Percentiles rank a stretch among this genome's conserved stretches.
Evolutionary conservation across 148 eudicot species (phyloP).

Genomic region (Cornus controversa): DNA sequence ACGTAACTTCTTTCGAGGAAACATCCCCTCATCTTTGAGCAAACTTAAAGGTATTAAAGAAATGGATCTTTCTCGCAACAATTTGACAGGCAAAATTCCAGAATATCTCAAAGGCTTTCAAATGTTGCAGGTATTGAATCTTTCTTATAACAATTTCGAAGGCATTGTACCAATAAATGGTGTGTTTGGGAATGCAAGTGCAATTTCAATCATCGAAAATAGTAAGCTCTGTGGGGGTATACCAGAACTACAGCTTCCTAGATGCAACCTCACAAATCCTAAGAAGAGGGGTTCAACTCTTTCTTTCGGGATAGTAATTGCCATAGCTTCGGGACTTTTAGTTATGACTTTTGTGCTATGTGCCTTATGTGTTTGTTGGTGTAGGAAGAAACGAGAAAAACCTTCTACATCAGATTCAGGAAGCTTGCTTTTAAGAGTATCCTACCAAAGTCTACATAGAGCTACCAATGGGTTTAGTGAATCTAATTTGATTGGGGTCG

Average conservation of each 20-base stretch:
- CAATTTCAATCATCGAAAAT: background rate
- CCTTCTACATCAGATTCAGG: background rate
- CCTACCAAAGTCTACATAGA: no score
- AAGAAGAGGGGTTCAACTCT: no score
- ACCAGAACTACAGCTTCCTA: background rate
- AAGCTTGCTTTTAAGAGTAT: background rate
- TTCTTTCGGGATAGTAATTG: background rate
- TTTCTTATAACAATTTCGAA: background rate
- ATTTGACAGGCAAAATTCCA: background rate
- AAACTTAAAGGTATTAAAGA: slow-evolving; percentile 2
- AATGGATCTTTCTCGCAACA: background rate
- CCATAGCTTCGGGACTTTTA: background rate
- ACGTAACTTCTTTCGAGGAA: background rate
- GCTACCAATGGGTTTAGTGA: background rate
- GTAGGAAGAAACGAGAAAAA: background rate
- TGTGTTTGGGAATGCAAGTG: background rate
- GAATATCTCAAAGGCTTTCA: no score
- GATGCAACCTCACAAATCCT: background rate
- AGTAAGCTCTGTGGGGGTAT: background rate
- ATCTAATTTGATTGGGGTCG: background rate
- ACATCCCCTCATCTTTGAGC: background rate
- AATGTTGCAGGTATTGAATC: background rate
- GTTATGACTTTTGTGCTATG: background rate
- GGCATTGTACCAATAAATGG: background rate
- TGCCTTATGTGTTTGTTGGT: background rate